Evolutionary conservation across 257 asterid species (phyloP), one percentile per base, ranked within the genome.

Genomic region (Mentha longifolia): DNA sequence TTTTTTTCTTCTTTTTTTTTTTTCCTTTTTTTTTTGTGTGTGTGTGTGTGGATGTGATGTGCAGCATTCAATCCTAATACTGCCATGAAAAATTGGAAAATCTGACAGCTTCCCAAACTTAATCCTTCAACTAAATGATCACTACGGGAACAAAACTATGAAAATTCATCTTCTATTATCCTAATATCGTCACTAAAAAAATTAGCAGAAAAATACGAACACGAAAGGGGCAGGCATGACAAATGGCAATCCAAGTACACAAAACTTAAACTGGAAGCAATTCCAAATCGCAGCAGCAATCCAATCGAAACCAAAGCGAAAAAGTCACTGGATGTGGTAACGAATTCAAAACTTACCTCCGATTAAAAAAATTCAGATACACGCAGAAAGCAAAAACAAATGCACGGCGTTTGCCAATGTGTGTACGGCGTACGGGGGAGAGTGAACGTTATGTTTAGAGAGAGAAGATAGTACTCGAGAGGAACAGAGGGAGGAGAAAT

Each of bases 331-430:
- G 65, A 72, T 57, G 67, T 35, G 45, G 61, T 19, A 59, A 51
- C 14, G 60, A 70, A 78, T 45, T 70, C 25, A 39, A 70, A 76
- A 61, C 84, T 66, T 70, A 84, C 88, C 89, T 74, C 35, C 65
- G 41, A 74, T 71, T 72, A 14, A n/a, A n/a, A n/a, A n/a, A n/a
- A n/a, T n/a, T n/a, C 68, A 62, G 70, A 10, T 37, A 47, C 19
- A 65, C 61, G 42, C 64, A 67, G 7, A 42, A 8, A 42, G 47
- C 47, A 51, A 28, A 59, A 33, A 25, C 56, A 45, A 47, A 59
- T 52, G 67, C 41, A 49, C 17, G 59, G n/a, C 14, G 66, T 9
- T 7, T 7, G 14, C 22, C 15, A 42, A 25, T 56, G 17, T 13
- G 9, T n/a, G 12, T 9, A 47, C 39, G 30, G 62, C 50, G 77